A percentile compares a stretch with the other conserved stretches of the same genome.
These are phyloP conservation scores for Aspergillus steynii DNA, from an alignment of 495 filamentous ascomycete genomes.

Conservation along the genomic window DNA sequence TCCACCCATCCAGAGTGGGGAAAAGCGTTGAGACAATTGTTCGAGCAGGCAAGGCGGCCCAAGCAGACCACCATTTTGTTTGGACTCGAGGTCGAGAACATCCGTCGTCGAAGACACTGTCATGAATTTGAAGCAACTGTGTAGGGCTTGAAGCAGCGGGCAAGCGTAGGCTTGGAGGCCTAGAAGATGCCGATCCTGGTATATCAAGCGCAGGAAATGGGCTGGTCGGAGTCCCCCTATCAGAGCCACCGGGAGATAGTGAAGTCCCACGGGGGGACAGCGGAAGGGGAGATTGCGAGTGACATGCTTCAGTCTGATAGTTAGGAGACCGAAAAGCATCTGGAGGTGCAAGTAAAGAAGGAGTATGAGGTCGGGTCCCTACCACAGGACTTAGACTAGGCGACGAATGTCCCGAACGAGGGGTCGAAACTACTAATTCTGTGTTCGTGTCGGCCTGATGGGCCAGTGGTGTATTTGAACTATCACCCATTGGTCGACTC, in stretches of 20 bases:
- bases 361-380: conserved; percentile 21
- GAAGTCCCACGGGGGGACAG: conserved; percentile 36
- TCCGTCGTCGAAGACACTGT: conserved; percentile 23
- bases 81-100: conserved; percentile 11
- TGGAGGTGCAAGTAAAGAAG: conserved; percentile 39
- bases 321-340: conserved; percentile 37
- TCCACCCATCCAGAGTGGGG: conserved; percentile 81
- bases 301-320: conserved; percentile 27
- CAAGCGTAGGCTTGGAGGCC: conserved; percentile 54
- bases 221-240: conserved; percentile 34
- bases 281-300: conserved; percentile 28
- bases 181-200: conserved; percentile 41
- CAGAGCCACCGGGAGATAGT: conserved; percentile 12
- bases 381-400: conserved; percentile 23
- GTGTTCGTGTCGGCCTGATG: conserved; percentile 25
- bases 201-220: conserved; percentile 56
- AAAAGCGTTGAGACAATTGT: conserved; percentile 77
- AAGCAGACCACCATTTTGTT: conserved; percentile 73
- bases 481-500: conserved; percentile 36
- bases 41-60: conserved; percentile 65
- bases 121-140: conserved; percentile 39
- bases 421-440: conserved; percentile 36
- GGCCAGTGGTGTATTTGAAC: conserved; percentile 4
- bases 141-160: conserved; percentile 53
- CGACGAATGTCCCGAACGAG: conserved; percentile 32